Evolutionary conservation across 352 stramenopile genomes (phyloP), one percentile per base, ranked within the genome.

Genomic region (Phytopythium kandeliae): DNA sequence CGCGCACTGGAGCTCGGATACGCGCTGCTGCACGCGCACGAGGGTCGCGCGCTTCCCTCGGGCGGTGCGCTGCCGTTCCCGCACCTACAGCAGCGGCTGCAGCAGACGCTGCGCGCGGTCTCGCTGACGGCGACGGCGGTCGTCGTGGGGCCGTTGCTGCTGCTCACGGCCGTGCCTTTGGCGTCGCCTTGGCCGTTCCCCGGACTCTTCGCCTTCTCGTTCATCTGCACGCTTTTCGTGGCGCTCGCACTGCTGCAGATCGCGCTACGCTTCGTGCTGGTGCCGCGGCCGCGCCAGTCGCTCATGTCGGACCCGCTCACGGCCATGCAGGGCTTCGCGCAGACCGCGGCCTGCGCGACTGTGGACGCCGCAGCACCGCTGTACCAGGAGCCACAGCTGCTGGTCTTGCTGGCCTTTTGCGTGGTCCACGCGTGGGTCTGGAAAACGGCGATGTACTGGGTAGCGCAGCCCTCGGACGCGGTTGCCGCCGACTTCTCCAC

Each of bases 1-100:
- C 74, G 79, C 51, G 71, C 69, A 40, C 58, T 83, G 9, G 71
- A 78, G 62, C 54, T 77, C 56, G 60, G 81, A 17, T 60, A 75
- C 41, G 73, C 73, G 56, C 48, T 77, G 36, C 43, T 68, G 55
- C 63, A 60, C 41, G 50, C 77, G 31, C 70, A 62, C 46, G 35
- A 55, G 26, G 26, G 53, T 17, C 17, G 2, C 15, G 31, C n/a
- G 26, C 25, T 54, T 7, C 49, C 43, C 11, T 17, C 28, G 7
- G 45, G 51, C 25, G 25, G 33, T 8, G 26, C 44, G 50, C 50
- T 60, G 2, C 71, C 63, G 7, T 72, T 69, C 43, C 69, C 68
- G 21, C 65, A 78, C 25, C 44, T 85, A 11, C 74, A 85, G 56
- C 74, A 78, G 60, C 69, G 71, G 9, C 54, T 85, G 45, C 71